These are phyloP conservation scores for Phlyctochytrium bullatum DNA, from an alignment of 192 early-diverging fungal genomes.

Conservation along the genomic window DNA sequence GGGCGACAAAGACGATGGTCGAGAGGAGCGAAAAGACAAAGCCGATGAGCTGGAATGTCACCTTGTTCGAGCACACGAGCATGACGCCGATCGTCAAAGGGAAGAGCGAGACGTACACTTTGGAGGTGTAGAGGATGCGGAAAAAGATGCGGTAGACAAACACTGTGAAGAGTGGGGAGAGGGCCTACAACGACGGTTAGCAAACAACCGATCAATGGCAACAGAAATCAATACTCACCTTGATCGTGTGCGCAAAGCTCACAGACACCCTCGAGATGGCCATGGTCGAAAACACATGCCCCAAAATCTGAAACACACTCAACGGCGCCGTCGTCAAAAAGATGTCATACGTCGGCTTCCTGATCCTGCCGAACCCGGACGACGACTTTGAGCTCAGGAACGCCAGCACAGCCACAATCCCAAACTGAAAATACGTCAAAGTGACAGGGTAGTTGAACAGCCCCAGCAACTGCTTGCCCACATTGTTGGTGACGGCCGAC, in stretches of 20 bases:
- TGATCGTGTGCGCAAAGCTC: conserved; percentile 85
- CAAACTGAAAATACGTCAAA: conserved; percentile 81
- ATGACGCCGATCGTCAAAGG: conserved; percentile 86
- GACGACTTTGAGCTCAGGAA: conserved; percentile 17
- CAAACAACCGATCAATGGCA: background rate
- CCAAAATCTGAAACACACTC: conserved; percentile 76
- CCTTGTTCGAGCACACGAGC: conserved; percentile 74
- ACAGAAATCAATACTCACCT: conserved; percentile 70
- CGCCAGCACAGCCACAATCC: conserved; percentile 56
- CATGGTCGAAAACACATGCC: conserved; percentile 76
- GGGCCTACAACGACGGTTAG: conserved; percentile 45
- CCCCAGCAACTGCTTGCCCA: conserved; percentile 76
- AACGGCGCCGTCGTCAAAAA: conserved; percentile 67
- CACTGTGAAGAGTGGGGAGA: conserved; percentile 87
- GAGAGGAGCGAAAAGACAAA: conserved; percentile 73
- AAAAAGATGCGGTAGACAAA: conserved; percentile 71
- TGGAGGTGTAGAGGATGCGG: conserved; percentile 60
- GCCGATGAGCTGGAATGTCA: conserved; percentile 69
- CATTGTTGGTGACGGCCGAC: conserved; percentile 82
- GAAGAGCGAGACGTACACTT: conserved; percentile 74
- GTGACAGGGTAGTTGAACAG: conserved; percentile 78
- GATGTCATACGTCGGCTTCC: conserved; percentile 50
- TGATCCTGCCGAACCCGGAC: conserved; percentile 51
- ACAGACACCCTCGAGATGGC: conserved; percentile 80
- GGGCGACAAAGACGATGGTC: conserved; percentile 77